Percentiles rank a stretch among this genome's conserved stretches.
phyloP scores from a whole-genome alignment of 2,329 filamentous ascomycete genomes.

The Curvularia sp. region DNA sequence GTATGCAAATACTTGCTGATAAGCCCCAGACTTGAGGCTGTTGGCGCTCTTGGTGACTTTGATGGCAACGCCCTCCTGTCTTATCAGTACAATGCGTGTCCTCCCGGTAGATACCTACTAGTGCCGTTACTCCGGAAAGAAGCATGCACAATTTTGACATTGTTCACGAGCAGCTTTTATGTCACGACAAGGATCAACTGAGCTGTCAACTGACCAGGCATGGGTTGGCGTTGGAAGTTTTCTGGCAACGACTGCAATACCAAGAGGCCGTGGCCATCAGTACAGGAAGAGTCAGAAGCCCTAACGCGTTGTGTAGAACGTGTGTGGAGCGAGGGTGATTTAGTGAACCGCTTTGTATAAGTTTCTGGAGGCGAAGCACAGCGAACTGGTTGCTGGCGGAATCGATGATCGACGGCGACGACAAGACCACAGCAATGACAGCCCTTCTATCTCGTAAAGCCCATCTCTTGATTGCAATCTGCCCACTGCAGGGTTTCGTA shows the following conservation, averaged over 20 bases:
- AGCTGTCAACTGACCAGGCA: constrained; percentile 34
- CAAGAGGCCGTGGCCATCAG: constrained; percentile 26
- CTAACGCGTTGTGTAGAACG: constrained; percentile 23
- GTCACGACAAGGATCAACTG: constrained; percentile 23
- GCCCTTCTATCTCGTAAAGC: not conserved
- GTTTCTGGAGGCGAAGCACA: not conserved
- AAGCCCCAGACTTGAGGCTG: constrained; percentile 27
- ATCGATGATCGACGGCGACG: no score
- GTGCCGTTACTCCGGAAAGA: not conserved
- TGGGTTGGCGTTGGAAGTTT: constrained; percentile 30
- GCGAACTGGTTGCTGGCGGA: not conserved
- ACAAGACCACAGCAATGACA: not conserved
- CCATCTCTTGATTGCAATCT: not conserved
- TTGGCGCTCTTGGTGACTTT: constrained; percentile 34
- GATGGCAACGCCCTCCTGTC: constrained; percentile 35
- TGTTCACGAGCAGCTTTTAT: constrained; percentile 23
- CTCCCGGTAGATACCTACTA: constrained; percentile 30
- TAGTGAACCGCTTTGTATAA: not conserved
- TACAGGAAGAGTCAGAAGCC: constrained; percentile 19
- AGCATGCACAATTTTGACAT: not conserved
- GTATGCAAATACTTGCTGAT: no score
- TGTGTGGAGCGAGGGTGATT: constrained; percentile 2
- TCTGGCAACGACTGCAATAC: constrained; percentile 37
- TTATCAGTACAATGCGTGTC: constrained; percentile 27
- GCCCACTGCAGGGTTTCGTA: not conserved